Conservation (phyloP, 306 rosid species). For the Lithocarpus polystachyus region DNA sequence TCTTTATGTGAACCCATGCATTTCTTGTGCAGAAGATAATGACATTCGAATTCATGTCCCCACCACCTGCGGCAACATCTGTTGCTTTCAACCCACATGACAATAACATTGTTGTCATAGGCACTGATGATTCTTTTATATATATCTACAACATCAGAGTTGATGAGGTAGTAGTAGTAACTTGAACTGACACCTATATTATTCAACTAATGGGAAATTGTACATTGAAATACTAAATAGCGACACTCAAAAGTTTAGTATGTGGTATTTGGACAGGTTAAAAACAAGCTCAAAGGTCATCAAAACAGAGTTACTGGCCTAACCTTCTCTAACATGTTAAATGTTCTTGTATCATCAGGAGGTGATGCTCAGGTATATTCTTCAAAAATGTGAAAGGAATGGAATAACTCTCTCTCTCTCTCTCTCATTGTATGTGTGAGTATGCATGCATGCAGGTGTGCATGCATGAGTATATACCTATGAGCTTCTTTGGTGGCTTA, state of each 20-base stretch:
- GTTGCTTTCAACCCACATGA: slow-evolving; percentile 95
- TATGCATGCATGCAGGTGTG: neutral
- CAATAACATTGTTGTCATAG: slow-evolving; percentile 88
- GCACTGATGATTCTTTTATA: slow-evolving; percentile 88
- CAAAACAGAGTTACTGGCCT: slow-evolving; percentile 97
- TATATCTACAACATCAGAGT: slow-evolving; percentile 88
- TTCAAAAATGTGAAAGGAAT: slow-evolving; percentile 7
- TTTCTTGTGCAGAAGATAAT: slow-evolving; percentile 81
- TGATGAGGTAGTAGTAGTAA: slow-evolving; percentile 71
- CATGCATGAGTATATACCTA: neutral
- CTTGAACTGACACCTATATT: slow-evolving; percentile 2
- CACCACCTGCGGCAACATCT: slow-evolving; percentile 96
- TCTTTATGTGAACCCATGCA: neutral
- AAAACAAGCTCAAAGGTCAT: slow-evolving; percentile 88
- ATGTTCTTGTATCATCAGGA: slow-evolving; percentile 96
- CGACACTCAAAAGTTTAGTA: neutral
- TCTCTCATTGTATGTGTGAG: neutral
- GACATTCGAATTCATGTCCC: slow-evolving; percentile 95
- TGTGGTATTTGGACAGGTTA: slow-evolving; percentile 45
- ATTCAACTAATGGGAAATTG: neutral
- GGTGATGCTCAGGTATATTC: slow-evolving; percentile 87
- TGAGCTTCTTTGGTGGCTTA: neutral
- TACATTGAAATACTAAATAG: neutral
- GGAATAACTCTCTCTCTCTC: neutral
- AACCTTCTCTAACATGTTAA: slow-evolving; percentile 75